A percentile compares a stretch with the other conserved stretches of the same genome.
Evolutionary conservation across 106 monocot genomes (phyloP).

Genomic region (Phalaenopsis equestris): DNA sequence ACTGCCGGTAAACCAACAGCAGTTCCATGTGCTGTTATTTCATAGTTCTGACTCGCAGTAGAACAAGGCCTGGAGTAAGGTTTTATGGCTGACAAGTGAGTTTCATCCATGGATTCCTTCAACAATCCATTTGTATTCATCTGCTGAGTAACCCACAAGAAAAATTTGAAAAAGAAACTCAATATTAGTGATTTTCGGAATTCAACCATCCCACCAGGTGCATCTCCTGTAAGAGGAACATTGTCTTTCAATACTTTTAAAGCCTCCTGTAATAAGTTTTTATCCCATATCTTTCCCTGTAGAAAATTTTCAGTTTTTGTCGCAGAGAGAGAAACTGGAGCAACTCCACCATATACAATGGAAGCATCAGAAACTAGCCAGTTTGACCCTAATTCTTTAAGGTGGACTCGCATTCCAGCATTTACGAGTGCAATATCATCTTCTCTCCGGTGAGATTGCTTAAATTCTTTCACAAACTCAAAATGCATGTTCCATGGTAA

Average conservation of each 20-base stretch:
- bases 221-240: slow-evolving; percentile 57
- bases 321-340: slow-evolving; percentile 64
- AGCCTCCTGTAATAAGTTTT: slow-evolving; percentile 38
- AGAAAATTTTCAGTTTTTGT: slow-evolving; percentile 56
- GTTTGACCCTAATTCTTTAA: slow-evolving; percentile 33
- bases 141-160: slow-evolving; percentile 61
- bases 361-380: slow-evolving; percentile 64
- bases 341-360: slow-evolving; percentile 90
- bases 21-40: slow-evolving; percentile 49
- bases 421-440: slow-evolving; percentile 99
- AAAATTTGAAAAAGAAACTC: slow-evolving; percentile 99
- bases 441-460: slow-evolving; percentile 91
- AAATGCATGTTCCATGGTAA: slow-evolving; percentile 80
- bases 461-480: slow-evolving; percentile 98
- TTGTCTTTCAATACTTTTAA: slow-evolving; percentile 64
- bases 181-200: slow-evolving; percentile 84
- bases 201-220: slow-evolving; percentile 98
- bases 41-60: slow-evolving; percentile 60
- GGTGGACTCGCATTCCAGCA: slow-evolving; percentile 82
- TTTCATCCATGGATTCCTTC: slow-evolving; percentile 19
- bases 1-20: slow-evolving; percentile 70
- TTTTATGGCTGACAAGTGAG: slow-evolving; percentile 54
- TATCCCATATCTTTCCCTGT: slow-evolving; percentile 60
- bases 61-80: slow-evolving; percentile 43
- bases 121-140: slow-evolving; percentile 40